phyloP scores from a whole-genome alignment of 257 asterid genomes.

The Petunia axillaris region DNA sequence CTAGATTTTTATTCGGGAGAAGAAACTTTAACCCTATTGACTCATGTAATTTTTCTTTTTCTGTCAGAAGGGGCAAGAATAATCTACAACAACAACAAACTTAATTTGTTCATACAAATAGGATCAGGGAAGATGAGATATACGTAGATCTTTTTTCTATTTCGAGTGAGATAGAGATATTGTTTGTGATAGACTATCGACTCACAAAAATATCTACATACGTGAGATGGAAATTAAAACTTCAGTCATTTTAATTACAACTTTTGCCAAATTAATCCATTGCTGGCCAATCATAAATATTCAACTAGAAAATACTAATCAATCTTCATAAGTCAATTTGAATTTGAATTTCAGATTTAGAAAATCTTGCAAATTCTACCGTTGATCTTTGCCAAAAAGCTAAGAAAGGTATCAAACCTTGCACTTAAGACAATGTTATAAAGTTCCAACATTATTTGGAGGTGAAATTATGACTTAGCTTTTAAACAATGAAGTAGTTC shows the following conservation, averaged over 20 bases:
- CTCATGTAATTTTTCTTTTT: neutral
- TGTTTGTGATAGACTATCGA: too few relatives aligned
- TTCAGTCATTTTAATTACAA: neutral
- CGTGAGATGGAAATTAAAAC: neutral
- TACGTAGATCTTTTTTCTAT: too few relatives aligned
- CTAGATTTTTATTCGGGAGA: neutral
- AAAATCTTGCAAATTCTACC: neutral
- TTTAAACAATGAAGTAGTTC: neutral
- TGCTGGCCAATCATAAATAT: too few relatives aligned
- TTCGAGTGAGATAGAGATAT: too few relatives aligned
- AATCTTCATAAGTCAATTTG: neutral
- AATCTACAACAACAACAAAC: too few relatives aligned
- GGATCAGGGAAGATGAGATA: too few relatives aligned
- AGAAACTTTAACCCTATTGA: neutral
- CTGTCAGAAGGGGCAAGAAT: neutral
- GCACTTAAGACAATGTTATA: neutral
- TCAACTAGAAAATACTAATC: too few relatives aligned
- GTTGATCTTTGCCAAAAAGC: slow-evolving; percentile 12
- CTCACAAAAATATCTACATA: neutral
- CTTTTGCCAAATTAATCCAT: neutral
- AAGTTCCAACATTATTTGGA: neutral
- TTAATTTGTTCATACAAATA: too few relatives aligned
- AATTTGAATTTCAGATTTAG: neutral
- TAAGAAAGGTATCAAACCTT: neutral
- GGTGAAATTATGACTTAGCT: neutral